phyloP scores from a whole-genome alignment of 164 flowering plant genomes.

The Magnolia changhungtana region DNA sequence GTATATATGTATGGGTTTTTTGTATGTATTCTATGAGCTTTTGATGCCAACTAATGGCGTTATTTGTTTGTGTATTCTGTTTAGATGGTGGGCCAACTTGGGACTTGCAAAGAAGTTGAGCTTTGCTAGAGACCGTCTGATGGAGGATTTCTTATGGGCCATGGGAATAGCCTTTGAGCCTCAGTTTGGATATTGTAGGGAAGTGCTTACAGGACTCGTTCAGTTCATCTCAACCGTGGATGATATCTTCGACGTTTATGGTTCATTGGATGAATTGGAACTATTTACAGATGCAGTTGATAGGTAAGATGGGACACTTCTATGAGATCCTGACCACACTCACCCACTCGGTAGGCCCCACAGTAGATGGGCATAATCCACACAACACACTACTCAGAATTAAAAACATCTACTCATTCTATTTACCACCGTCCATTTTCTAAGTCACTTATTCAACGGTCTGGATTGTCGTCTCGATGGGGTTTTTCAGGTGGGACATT shows the following conservation, averaged over 20 bases:
- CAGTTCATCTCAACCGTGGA: slow-evolving; percentile 2
- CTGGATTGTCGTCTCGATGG: too few relatives aligned
- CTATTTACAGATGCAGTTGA: slow-evolving; percentile 6
- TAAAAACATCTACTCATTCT: too few relatives aligned
- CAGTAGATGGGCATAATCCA: too few relatives aligned
- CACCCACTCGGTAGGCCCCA: too few relatives aligned
- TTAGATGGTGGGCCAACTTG: slow-evolving; percentile 49
- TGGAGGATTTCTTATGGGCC: slow-evolving; percentile 3
- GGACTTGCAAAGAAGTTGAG: slow-evolving; percentile 19
- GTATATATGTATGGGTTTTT: not conserved
- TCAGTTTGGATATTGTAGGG: not conserved
- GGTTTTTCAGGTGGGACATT: slow-evolving; percentile 33
- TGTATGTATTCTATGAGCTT: not conserved
- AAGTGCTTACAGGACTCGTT: not conserved
- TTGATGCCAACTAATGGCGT: not conserved
- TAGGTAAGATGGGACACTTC: not conserved
- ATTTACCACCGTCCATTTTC: not conserved
- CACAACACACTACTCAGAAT: too few relatives aligned
- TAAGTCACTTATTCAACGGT: too few relatives aligned
- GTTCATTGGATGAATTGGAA: slow-evolving; percentile 1
- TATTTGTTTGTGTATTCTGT: not conserved
- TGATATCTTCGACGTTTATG: slow-evolving; percentile 4
- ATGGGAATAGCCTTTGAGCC: not conserved
- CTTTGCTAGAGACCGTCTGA: slow-evolving; percentile 19
- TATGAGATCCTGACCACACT: not conserved